Conservation (phyloP, 2,329 filamentous ascomycete species). For the Dothiorella sarmentorum region DNA sequence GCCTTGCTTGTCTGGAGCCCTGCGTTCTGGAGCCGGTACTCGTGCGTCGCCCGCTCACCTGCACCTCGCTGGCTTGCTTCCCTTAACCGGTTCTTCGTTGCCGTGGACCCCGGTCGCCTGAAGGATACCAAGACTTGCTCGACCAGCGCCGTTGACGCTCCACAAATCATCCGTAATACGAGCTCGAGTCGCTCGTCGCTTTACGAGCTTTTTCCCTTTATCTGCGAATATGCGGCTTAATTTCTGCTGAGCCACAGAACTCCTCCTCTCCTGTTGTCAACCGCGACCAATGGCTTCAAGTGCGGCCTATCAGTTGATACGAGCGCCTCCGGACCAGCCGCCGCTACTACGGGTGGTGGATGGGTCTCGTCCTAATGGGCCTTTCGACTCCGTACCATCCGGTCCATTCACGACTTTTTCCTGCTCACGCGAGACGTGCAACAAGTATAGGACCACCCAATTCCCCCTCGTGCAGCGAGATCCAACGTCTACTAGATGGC, state of each 20-base stretch:
- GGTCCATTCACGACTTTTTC: not conserved
- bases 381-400: not conserved
- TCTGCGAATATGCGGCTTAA: slow-evolving; percentile 3
- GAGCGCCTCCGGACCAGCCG: slow-evolving; percentile 7
- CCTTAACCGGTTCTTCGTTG: not conserved
- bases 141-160: not conserved
- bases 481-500: not conserved
- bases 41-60: not conserved
- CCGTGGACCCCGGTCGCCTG: slow-evolving; percentile 5
- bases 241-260: not conserved
- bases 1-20: not conserved
- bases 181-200: not conserved
- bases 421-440: not conserved
- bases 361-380: not conserved
- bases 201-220: not conserved
- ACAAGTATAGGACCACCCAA: not conserved
- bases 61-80: not conserved
- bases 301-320: slow-evolving; percentile 5
- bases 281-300: not conserved
- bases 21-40: not conserved
- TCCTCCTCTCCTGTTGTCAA: not conserved
- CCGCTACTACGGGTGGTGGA: not conserved
- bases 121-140: not conserved
- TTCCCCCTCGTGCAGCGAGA: too few species aligned
- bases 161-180: slow-evolving; percentile 6